Evolutionary conservation across 441 rosid species (phyloP).

Genomic region (Mallotus japonicus): DNA sequence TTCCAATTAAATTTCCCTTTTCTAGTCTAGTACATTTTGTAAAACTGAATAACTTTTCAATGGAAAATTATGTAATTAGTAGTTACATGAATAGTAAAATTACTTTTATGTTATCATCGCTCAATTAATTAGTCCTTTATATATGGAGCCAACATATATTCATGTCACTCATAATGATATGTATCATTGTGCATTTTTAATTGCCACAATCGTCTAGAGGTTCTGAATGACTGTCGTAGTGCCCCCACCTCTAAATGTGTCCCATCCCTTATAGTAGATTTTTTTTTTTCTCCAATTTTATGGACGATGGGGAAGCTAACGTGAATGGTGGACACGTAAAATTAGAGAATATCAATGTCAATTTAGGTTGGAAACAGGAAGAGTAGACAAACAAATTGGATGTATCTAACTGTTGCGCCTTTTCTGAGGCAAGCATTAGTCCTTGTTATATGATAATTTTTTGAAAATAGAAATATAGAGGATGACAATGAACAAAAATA

Average conservation of each 20-base stretch:
- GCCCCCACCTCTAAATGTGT: too few relatives aligned
- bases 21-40: neutral
- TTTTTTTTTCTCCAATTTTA: constrained; percentile 7
- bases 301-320: constrained; percentile 18
- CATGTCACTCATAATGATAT: too few relatives aligned
- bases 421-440: neutral
- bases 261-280: constrained; percentile 15
- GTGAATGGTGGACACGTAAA: constrained; percentile 19
- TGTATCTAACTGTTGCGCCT: neutral
- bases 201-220: constrained; percentile 1
- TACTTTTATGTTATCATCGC: too few relatives aligned
- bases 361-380: neutral
- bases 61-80: too few relatives aligned
- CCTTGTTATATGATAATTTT: neutral
- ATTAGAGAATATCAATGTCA: constrained; percentile 23
- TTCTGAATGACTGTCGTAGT: neutral
- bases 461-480: neutral
- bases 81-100: too few relatives aligned
- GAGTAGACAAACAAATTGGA: neutral
- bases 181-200: too few relatives aligned
- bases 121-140: too few relatives aligned
- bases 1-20: constrained; percentile 4
- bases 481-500: neutral
- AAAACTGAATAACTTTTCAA: neutral
- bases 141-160: too few relatives aligned